These are phyloP conservation scores for Aspergillus haitiensis DNA, from an alignment of 495 filamentous ascomycete species.

Conservation along the genomic window DNA sequence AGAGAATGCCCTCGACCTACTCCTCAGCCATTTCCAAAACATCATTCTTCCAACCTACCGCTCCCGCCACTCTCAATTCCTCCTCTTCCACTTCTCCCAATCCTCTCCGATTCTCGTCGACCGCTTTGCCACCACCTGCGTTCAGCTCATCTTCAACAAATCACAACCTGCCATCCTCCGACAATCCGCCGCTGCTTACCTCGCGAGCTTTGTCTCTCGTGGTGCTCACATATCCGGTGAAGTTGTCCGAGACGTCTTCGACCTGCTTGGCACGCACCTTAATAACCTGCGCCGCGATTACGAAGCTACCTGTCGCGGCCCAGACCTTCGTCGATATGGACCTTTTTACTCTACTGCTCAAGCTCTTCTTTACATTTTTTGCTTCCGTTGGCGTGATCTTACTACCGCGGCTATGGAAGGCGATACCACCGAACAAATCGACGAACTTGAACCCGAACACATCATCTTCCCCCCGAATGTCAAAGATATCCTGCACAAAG, in stretches of 20 bases:
- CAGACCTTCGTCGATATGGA: slow-evolving; percentile 78
- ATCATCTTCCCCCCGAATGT: slow-evolving; percentile 72
- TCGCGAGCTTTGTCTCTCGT: slow-evolving; percentile 88
- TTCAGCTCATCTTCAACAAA: slow-evolving; percentile 65
- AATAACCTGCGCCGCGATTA: slow-evolving; percentile 63
- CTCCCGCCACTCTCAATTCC: slow-evolving; percentile 83
- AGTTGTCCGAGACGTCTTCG: slow-evolving; percentile 74
- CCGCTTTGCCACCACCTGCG: slow-evolving; percentile 75
- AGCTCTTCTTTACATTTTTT: slow-evolving; percentile 91
- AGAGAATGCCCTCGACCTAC: slow-evolving; percentile 61
- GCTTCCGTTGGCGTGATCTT: slow-evolving; percentile 94
- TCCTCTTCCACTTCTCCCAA: slow-evolving; percentile 92
- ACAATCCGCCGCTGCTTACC: slow-evolving; percentile 85
- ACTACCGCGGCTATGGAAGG: slow-evolving; percentile 56
- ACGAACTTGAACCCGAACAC: slow-evolving; percentile 59
- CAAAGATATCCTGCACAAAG: slow-evolving; percentile 66
- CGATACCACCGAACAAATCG: slow-evolving; percentile 50
- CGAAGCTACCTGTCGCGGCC: slow-evolving; percentile 69
- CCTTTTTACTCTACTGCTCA: slow-evolving; percentile 89
- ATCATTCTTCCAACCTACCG: slow-evolving; percentile 87
- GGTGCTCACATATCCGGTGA: slow-evolving; percentile 75
- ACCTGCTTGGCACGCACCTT: slow-evolving; percentile 70
- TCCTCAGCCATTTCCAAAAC: slow-evolving; percentile 77
- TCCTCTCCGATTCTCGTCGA: slow-evolving; percentile 70
- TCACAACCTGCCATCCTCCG: slow-evolving; percentile 64